Percentiles rank a stretch among this genome's conserved stretches.
These are phyloP conservation scores for Sugiyamaella pinicola DNA, from an alignment of 1,139 yeast species.

Conservation along the genomic window DNA sequence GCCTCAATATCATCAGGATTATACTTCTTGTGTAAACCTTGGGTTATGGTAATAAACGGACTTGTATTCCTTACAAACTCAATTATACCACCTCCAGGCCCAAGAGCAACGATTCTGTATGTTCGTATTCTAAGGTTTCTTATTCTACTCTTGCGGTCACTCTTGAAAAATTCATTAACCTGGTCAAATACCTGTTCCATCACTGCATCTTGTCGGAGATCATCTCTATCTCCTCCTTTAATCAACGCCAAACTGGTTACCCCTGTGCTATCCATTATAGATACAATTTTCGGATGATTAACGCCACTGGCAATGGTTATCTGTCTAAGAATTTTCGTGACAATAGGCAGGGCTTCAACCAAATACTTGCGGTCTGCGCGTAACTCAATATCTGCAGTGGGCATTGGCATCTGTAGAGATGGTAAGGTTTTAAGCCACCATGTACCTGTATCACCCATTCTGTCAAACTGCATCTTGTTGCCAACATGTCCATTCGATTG, in stretches of 20 bases:
- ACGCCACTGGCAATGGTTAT: conserved; percentile 74
- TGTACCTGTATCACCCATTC: conserved; percentile 5
- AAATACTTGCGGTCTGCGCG: conserved; percentile 51
- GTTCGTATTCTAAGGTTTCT: conserved; percentile 70
- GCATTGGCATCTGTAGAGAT: conserved; percentile 58
- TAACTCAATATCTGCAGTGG: conserved; percentile 56
- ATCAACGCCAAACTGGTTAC: conserved; percentile 57
- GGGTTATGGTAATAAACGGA: conserved; percentile 69
- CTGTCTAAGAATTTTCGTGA: conserved; percentile 49
- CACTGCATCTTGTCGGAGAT: conserved; percentile 89
- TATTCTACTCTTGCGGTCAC: conserved; percentile 58
- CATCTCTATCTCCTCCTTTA: conserved; percentile 82
- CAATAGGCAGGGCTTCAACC: conserved; percentile 47
- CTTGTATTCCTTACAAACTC: conserved; percentile 83
- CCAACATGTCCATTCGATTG: conserved; percentile 4
- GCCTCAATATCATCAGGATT: conserved; percentile 50
- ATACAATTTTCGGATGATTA: conserved; percentile 80
- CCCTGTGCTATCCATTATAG: conserved; percentile 60
- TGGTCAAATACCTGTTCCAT: conserved; percentile 96
- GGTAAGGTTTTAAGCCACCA: conserved; percentile 63
- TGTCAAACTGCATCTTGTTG: conserved; percentile 11
- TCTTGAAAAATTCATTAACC: conserved; percentile 68
- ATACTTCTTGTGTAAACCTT: conserved; percentile 56
- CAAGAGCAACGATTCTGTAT: conserved; percentile 87
- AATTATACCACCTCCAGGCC: conserved; percentile 83